Conservation (phyloP, 441 rosid species). For the Croton laevigatus region DNA sequence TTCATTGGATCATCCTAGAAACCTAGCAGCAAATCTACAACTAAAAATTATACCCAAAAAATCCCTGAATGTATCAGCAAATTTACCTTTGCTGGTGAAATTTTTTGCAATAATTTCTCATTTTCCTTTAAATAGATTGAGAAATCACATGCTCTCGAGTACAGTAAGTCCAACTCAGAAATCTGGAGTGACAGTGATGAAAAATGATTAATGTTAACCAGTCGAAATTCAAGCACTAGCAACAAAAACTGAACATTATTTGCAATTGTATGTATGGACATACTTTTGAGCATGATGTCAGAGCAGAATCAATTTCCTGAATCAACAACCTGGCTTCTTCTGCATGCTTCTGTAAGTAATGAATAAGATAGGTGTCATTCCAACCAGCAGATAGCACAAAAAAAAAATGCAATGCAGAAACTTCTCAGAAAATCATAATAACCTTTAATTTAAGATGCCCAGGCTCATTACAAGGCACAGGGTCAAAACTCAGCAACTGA, state of each 20-base stretch:
- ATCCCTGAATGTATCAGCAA: conserved; percentile 7
- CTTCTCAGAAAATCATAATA: conserved; percentile 21
- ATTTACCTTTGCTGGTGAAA: conserved; percentile 67
- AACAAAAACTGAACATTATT: conserved; percentile 8
- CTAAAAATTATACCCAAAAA: neutral
- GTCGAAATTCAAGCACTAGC: conserved; percentile 13
- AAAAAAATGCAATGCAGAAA: conserved; percentile 14
- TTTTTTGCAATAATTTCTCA: conserved; percentile 52
- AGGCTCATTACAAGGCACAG: conserved; percentile 67
- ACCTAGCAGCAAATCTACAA: neutral
- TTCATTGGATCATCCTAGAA: neutral
- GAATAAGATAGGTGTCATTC: conserved; percentile 16
- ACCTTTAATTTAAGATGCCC: conserved; percentile 78
- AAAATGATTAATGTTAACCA: conserved; percentile 14
- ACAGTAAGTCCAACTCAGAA: conserved; percentile 59
- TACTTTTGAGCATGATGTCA: conserved; percentile 57
- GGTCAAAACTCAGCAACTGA: conserved; percentile 53
- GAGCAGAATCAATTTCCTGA: conserved; percentile 52
- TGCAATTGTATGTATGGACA: conserved; percentile 3
- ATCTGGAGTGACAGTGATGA: conserved; percentile 40
- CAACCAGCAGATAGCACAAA: conserved; percentile 6
- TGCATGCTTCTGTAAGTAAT: conserved; percentile 50
- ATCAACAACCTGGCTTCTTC: conserved; percentile 61
- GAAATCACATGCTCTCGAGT: conserved; percentile 49
- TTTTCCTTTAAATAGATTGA: conserved; percentile 55